Percentiles rank a stretch among this genome's conserved stretches.
Evolutionary conservation across 75 land plant species (phyloP).

Genomic region (Picea sitchensis): DNA sequence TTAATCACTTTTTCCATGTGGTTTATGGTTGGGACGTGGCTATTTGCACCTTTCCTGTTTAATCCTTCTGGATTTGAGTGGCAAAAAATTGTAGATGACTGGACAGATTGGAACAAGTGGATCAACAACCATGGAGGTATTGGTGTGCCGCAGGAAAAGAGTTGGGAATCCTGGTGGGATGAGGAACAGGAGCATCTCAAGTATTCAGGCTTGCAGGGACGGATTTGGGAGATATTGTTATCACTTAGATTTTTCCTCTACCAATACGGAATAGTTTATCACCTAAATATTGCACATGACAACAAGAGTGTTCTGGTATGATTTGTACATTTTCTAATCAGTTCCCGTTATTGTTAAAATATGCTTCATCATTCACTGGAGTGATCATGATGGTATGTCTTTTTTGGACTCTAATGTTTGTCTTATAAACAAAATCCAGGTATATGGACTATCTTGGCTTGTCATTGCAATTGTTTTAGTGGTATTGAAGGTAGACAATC

Average conservation of each 20-base stretch:
- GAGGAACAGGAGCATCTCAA: conserved; percentile 87
- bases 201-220: conserved; percentile 65
- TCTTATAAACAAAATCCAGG: conserved; percentile 30
- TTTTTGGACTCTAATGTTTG: background rate
- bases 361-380: no score
- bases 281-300: conserved; percentile 41
- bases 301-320: conserved; percentile 48
- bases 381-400: no score
- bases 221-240: conserved; percentile 55
- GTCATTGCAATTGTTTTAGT: conserved; percentile 63
- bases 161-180: conserved; percentile 99
- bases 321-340: background rate
- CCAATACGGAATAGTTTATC: conserved; percentile 80
- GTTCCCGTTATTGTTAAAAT: no score
- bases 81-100: conserved; percentile 99
- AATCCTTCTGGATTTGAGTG: conserved; percentile 84
- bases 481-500: conserved; percentile 60
- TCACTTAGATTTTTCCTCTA: conserved; percentile 73
- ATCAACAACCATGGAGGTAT: conserved; percentile 87
- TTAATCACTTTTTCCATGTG: conserved; percentile 87
- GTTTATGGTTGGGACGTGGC: conserved; percentile 91
- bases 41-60: conserved; percentile 68
- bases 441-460: conserved; percentile 86
- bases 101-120: conserved; percentile 99
- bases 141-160: conserved; percentile 81